Evolutionary conservation across 768 basidiomycete species (phyloP).

Genomic region (Harrya chromipes): DNA sequence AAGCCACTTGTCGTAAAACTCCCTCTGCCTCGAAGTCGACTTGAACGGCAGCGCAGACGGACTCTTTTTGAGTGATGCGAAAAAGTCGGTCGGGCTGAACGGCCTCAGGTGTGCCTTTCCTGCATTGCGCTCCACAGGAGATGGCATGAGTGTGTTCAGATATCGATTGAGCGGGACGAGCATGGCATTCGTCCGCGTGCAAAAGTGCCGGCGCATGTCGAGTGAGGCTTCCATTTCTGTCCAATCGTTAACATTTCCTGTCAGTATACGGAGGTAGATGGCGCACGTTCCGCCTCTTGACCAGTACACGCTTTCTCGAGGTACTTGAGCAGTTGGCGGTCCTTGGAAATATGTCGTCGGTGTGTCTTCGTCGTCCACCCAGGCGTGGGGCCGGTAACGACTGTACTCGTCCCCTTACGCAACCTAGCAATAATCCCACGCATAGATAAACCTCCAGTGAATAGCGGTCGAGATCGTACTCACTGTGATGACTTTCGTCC

Average conservation of each 20-base stretch:
- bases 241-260: neutral
- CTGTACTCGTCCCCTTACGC: constrained; percentile 1
- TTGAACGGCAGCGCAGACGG: constrained; percentile 76
- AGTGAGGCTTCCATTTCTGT: constrained; percentile 62
- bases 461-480: constrained; percentile 14
- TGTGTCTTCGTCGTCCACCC: constrained; percentile 81
- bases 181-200: constrained; percentile 78
- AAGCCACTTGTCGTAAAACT: constrained; percentile 78
- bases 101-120: constrained; percentile 50
- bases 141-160: constrained; percentile 82
- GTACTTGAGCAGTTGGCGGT: constrained; percentile 66
- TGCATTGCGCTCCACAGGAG: constrained; percentile 44
- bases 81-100: constrained; percentile 67
- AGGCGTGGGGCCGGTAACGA: constrained; percentile 50
- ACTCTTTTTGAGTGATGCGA: constrained; percentile 67
- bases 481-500: constrained; percentile 48
- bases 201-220: constrained; percentile 76
- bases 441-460: neutral
- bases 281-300: constrained; percentile 52
- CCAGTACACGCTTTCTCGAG: constrained; percentile 61
- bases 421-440: neutral
- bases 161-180: constrained; percentile 90
- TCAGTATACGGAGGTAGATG: neutral
- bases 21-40: constrained; percentile 56
- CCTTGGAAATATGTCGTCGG: constrained; percentile 82